Evolutionary conservation across 768 basidiomycete genomes (phyloP).

Genomic region (Lepiota brunneoincarnata): DNA sequence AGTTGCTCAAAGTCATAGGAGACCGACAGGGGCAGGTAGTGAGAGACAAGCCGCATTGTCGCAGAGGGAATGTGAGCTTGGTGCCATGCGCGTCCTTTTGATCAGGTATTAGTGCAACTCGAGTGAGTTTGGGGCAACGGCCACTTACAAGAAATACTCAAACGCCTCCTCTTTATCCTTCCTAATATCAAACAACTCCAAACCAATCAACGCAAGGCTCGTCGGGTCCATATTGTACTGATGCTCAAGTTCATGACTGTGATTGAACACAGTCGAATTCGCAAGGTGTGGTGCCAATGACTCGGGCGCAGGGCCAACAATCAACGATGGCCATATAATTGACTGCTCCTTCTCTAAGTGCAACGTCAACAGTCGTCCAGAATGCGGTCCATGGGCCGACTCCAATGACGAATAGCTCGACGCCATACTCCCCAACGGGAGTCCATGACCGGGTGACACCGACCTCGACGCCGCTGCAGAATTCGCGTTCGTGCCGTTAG

Average conservation of each 20-base stretch:
- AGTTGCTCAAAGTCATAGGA: constrained; percentile 31
- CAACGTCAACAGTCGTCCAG: constrained; percentile 71
- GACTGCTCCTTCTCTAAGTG: constrained; percentile 80
- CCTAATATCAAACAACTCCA: constrained; percentile 73
- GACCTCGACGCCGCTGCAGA: constrained; percentile 46
- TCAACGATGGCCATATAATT: constrained; percentile 79
- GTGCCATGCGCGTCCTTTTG: constrained; percentile 76
- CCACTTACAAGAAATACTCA: constrained; percentile 72
- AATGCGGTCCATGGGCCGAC: constrained; percentile 54
- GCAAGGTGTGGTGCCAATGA: constrained; percentile 50
- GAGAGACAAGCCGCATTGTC: constrained; percentile 72
- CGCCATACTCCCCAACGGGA: constrained; percentile 37
- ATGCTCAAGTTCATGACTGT: constrained; percentile 50
- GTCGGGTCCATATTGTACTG: constrained; percentile 87
- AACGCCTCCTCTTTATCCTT: constrained; percentile 77
- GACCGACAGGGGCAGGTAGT: constrained; percentile 64
- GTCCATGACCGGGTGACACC: constrained; percentile 53
- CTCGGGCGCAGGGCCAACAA: constrained; percentile 72
- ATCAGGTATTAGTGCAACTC: not conserved
- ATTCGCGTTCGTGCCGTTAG: constrained; percentile 18
- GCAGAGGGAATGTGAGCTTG: constrained; percentile 73
- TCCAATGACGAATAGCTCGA: constrained; percentile 83
- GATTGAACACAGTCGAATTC: constrained; percentile 51
- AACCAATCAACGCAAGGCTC: constrained; percentile 66
- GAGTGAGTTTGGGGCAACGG: not conserved